These are phyloP conservation scores for Globisporangium mamillatum DNA, from an alignment of 352 stramenopile species.

Conservation along the genomic window DNA sequence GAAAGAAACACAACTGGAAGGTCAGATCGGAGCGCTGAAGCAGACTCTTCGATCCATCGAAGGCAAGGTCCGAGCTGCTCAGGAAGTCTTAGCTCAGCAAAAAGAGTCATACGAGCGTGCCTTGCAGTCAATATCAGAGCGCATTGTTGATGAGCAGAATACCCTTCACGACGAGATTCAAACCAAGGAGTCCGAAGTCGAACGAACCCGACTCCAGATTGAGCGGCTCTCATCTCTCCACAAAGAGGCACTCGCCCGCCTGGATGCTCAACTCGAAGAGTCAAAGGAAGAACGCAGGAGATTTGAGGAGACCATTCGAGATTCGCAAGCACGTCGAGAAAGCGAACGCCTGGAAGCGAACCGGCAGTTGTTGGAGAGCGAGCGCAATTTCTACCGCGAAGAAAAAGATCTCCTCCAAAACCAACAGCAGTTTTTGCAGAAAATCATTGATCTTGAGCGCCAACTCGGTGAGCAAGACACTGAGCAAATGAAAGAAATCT, in stretches of 20 bases:
- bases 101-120: constrained; percentile 63
- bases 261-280: constrained; percentile 52
- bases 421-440: constrained; percentile 60
- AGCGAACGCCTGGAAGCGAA: constrained; percentile 47
- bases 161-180: constrained; percentile 56
- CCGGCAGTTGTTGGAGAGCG: constrained; percentile 54
- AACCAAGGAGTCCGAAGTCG: constrained; percentile 51
- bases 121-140: constrained; percentile 50
- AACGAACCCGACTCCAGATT: constrained; percentile 51
- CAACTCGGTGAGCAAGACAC: constrained; percentile 63
- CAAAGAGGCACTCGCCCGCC: constrained; percentile 50
- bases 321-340: constrained; percentile 41
- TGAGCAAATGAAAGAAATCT: constrained; percentile 63
- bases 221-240: constrained; percentile 54
- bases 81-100: constrained; percentile 61
- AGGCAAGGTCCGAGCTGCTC: constrained; percentile 48
- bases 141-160: constrained; percentile 42
- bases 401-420: constrained; percentile 60
- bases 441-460: constrained; percentile 60
- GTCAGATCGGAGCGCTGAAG: constrained; percentile 36
- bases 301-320: constrained; percentile 36
- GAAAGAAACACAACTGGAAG: constrained; percentile 35
- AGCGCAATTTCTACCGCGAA: constrained; percentile 66
- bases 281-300: constrained; percentile 53
- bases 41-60: constrained; percentile 51